These are phyloP conservation scores for Phytophthora lateralis DNA, from an alignment of 352 stramenopile genomes.

Conservation along the genomic window DNA sequence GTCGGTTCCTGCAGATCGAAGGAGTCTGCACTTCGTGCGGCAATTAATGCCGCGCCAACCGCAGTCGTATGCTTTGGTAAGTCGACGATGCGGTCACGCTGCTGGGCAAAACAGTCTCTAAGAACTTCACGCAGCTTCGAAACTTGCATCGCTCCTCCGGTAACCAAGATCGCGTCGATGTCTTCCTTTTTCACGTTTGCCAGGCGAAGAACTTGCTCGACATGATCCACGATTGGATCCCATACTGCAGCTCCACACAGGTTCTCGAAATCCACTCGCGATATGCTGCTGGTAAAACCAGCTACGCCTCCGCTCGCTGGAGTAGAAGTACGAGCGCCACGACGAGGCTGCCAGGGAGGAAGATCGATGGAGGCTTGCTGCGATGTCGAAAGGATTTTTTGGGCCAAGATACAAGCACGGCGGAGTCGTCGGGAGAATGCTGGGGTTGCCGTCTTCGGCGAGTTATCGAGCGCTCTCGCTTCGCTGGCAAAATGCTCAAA, in stretches of 20 bases:
- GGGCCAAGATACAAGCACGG: constrained; percentile 43
- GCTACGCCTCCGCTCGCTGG: not conserved
- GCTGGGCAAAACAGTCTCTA: constrained; percentile 18
- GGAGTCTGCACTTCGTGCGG: not conserved
- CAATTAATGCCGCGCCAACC: constrained; percentile 29
- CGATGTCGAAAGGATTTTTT: constrained; percentile 51
- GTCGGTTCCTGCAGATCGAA: constrained; percentile 32
- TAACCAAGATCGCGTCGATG: constrained; percentile 39
- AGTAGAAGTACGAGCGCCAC: constrained; percentile 3
- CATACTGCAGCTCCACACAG: constrained; percentile 42
- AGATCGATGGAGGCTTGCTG: constrained; percentile 39
- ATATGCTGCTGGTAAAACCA: constrained; percentile 39
- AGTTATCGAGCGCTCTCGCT: constrained; percentile 2
- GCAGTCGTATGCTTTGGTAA: constrained; percentile 23
- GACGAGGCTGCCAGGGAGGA: constrained; percentile 24
- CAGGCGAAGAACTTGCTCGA: constrained; percentile 31
- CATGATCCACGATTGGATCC: constrained; percentile 14
- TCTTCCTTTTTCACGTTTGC: constrained; percentile 27
- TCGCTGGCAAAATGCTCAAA: constrained; percentile 26
- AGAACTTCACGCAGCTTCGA: constrained; percentile 33
- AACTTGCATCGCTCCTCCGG: constrained; percentile 36
- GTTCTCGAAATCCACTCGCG: constrained; percentile 42
- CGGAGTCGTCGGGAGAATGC: constrained; percentile 30
- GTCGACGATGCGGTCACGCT: constrained; percentile 17
- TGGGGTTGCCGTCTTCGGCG: constrained; percentile 2